Evolutionary conservation across 192 early-diverging fungal species (phyloP).

Genomic region (Powellomyces hirtus): DNA sequence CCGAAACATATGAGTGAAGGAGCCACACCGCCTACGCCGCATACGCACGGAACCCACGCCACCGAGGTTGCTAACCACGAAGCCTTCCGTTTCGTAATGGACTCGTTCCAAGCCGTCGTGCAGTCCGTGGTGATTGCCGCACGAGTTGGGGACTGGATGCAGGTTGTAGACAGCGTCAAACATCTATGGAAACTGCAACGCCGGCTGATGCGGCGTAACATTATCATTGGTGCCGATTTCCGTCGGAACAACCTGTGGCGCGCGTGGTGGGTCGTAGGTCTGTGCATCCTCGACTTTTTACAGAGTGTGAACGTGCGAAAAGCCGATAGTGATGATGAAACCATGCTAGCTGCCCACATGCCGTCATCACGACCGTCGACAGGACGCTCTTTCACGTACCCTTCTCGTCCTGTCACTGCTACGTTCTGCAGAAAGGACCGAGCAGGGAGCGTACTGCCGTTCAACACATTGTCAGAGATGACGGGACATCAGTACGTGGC

Average conservation of each 20-base stretch:
- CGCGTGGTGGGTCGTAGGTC: slow-evolving; percentile 33
- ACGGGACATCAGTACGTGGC: slow-evolving; percentile 12
- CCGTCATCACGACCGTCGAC: slow-evolving; percentile 15
- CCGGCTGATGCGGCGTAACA: slow-evolving; percentile 9
- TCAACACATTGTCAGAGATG: slow-evolving; percentile 14
- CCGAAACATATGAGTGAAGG: background rate
- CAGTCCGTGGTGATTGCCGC: slow-evolving; percentile 41
- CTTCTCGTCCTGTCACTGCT: slow-evolving; percentile 14
- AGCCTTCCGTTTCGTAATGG: slow-evolving; percentile 16
- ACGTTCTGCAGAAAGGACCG: background rate
- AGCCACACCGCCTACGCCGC: background rate
- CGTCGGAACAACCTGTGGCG: slow-evolving; percentile 36
- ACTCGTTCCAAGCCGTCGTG: slow-evolving; percentile 40
- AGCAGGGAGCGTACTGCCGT: background rate
- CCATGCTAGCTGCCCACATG: background rate
- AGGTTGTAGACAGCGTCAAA: slow-evolving; percentile 27
- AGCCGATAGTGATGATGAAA: slow-evolving; percentile 5
- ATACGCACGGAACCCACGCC: background rate
- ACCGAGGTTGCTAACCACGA: slow-evolving; percentile 11
- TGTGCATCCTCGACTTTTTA: slow-evolving; percentile 37
- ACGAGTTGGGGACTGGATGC: slow-evolving; percentile 29
- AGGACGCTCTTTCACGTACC: slow-evolving; percentile 3
- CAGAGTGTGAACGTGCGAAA: slow-evolving; percentile 17
- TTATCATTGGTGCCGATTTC: slow-evolving; percentile 31
- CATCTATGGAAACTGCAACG: slow-evolving; percentile 34